phyloP scores from a whole-genome alignment of 164 flowering plant genomes.

The Buxus sempervirens region DNA sequence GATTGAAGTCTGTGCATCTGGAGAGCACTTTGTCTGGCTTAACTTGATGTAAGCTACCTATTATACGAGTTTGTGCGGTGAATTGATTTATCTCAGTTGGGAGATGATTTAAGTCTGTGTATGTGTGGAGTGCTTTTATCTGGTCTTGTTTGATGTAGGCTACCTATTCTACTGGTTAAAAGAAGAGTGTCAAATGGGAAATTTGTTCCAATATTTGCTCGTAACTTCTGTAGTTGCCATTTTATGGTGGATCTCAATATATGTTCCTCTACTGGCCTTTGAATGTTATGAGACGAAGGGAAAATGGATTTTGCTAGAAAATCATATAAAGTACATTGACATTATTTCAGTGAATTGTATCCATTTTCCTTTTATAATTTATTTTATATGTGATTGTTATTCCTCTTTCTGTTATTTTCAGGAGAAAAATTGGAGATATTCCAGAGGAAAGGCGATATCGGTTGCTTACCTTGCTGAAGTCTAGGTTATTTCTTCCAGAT shows the following conservation, averaged over 20 bases:
- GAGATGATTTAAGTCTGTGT: not conserved
- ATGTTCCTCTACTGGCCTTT: no score
- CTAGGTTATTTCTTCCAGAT: constrained; percentile 49
- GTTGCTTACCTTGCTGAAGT: constrained; percentile 48
- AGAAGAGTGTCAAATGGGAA: no score
- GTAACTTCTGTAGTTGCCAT: no score
- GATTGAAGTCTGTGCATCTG: no score
- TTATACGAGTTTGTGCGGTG: no score
- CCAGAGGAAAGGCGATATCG: constrained; percentile 76
- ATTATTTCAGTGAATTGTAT: not conserved
- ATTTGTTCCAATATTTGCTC: no score
- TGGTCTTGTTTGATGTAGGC: no score
- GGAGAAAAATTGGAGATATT: constrained; percentile 80
- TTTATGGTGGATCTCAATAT: no score
- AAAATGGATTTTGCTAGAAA: no score
- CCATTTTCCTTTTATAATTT: not conserved
- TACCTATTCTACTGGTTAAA: not conserved
- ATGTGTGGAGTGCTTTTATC: not conserved
- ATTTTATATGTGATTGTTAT: not conserved
- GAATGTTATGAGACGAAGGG: no score
- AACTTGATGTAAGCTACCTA: no score
- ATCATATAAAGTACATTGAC: not conserved
- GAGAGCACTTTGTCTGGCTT: no score
- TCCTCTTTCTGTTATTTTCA: constrained; percentile 14
- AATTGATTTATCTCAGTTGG: not conserved